phyloP scores from a whole-genome alignment of 768 basidiomycete species.

The Mycena chlorophos region DNA sequence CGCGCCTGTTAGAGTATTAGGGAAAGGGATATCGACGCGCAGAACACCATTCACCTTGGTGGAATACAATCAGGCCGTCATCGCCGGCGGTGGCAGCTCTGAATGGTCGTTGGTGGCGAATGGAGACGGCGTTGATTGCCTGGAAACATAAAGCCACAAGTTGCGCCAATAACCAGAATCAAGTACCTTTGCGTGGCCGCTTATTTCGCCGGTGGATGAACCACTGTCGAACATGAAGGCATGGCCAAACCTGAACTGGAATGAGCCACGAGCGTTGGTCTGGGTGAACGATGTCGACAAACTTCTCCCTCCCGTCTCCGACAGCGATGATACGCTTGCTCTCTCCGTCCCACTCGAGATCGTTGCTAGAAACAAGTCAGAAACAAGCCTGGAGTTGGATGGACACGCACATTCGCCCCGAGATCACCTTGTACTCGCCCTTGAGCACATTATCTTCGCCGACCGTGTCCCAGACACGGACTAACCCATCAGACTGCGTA shows the following conservation, averaged over 20 bases:
- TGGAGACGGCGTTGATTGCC: constrained; percentile 85
- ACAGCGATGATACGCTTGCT: constrained; percentile 94
- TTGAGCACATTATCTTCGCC: constrained; percentile 83
- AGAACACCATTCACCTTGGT: constrained; percentile 54
- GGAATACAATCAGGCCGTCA: constrained; percentile 78
- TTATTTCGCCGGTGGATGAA: constrained; percentile 83
- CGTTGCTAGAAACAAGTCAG: constrained; percentile 57
- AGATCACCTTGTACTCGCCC: constrained; percentile 74
- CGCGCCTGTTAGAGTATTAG: constrained; percentile 44
- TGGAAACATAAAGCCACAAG: constrained; percentile 28
- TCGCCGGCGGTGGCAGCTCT: constrained; percentile 88
- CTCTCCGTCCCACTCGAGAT: constrained; percentile 95
- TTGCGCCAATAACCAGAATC: background rate
- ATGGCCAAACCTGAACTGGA: constrained; percentile 63
- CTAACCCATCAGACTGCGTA: constrained; percentile 34
- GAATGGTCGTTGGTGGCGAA: constrained; percentile 87
- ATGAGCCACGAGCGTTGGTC: background rate
- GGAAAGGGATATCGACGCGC: background rate
- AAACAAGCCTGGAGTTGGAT: background rate
- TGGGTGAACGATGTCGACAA: constrained; percentile 16
- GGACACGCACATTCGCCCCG: constrained; percentile 67
- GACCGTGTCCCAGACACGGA: constrained; percentile 91
- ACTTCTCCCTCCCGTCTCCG: constrained; percentile 92
- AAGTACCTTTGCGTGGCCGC: constrained; percentile 82
- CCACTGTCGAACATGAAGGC: constrained; percentile 85